Base-by-base conservation (phyloP, 2,329 filamentous ascomycete species). In the Dothistroma septosporum region DNA sequence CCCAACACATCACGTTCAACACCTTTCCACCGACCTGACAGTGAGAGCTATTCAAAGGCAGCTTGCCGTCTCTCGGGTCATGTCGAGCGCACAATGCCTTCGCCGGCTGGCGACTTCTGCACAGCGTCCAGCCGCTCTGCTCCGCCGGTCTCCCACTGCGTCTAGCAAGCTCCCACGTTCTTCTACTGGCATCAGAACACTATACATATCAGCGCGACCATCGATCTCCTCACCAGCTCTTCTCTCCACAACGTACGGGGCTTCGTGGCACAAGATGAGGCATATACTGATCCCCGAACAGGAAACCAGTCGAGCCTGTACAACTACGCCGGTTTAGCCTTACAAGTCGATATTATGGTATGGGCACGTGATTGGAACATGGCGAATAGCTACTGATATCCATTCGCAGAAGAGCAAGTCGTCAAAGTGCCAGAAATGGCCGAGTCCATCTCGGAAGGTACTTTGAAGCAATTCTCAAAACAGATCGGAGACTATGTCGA, bases 391-490 rank as follows among this genome's bases (percentile, higher is more conserved):
- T 47, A 53, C 64, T 68, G 56, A 69, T 54, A 48, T 35, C 11
- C 44, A 41, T 7, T 24, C 47, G 49, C 64, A 77, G 92, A 92
- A 75, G 91, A 96, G 73, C 88, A 85, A 68, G 79, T 93, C 65
- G 87, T 99, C 76, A 93, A 97, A 80, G 94, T 97, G 68, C 94
- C 94, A 35, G 86, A 94, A 75, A 97, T 99, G 94, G 94, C 94
- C 66, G 94, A 99, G 78, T 97, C 94, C 54, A 97, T 99, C 76
- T 95, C 91, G 49, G 94, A 99, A 78, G 94, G 94, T 63, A 99
- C 94, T 22, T 77, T 99, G 73, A 97, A 96, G 80, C 92, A 96
- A 75, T 97, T 92, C 82, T 89, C 86, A 72, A 97, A 97, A 80
- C 82, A 93, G 79, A 82, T 97, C 70, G 94, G 94, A 72, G 94